Evolutionary conservation across 192 early-diverging fungal species (phyloP).

Genomic region (Podila epigama): DNA sequence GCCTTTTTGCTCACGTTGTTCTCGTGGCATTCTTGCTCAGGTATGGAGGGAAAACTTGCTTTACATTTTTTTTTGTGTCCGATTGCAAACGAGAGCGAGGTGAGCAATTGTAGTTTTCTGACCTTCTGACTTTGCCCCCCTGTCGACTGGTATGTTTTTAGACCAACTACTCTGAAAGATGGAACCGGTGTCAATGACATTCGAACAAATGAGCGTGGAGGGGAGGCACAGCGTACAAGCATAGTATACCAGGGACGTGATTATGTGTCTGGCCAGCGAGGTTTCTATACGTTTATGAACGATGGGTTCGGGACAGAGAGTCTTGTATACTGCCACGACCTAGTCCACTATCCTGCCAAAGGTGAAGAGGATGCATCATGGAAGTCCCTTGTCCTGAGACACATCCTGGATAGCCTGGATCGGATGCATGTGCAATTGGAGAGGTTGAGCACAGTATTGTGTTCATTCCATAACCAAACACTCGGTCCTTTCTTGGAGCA

Average conservation of each 20-base stretch:
- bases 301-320: constrained; percentile 17
- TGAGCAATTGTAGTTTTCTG: too few species aligned
- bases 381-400: neutral
- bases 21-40: constrained; percentile 16
- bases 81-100: too few species aligned
- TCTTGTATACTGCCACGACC: constrained; percentile 17
- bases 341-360: constrained; percentile 2
- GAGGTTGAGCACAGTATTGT: neutral
- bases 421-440: neutral
- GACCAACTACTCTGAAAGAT: neutral
- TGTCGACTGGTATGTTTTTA: neutral
- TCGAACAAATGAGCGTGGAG: too few species aligned
- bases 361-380: neutral
- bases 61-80: neutral
- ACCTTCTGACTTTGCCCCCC: too few species aligned
- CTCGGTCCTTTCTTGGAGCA: too few species aligned
- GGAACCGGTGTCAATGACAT: too few species aligned
- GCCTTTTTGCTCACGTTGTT: neutral
- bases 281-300: constrained; percentile 16
- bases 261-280: constrained; percentile 11
- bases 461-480: too few species aligned
- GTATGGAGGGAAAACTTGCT: neutral
- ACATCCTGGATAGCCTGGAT: neutral
- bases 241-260: constrained; percentile 6
- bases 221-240: neutral